These are phyloP conservation scores for Gossypium schwendimanii DNA, from an alignment of 441 rosid genomes.

Conservation along the genomic window DNA sequence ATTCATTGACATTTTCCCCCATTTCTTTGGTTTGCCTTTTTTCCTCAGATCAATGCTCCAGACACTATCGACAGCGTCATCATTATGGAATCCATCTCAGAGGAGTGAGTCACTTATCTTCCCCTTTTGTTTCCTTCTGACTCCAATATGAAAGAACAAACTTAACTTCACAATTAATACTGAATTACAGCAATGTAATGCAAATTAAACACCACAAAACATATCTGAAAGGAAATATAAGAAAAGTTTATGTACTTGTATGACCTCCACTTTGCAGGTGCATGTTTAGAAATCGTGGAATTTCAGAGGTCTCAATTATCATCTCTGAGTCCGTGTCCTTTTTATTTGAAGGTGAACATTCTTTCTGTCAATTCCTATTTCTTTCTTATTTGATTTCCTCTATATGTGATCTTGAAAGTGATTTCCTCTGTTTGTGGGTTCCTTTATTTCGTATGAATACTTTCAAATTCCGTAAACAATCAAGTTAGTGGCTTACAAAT, in stretches of 20 bases:
- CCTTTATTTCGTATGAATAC: background rate
- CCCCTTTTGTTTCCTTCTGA: background rate
- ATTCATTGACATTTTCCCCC: background rate
- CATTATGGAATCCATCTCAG: constrained; percentile 27
- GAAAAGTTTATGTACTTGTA: background rate
- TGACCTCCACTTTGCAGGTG: constrained; percentile 29
- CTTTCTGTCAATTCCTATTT: constrained; percentile 1
- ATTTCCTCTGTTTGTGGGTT: background rate
- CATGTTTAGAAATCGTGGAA: constrained; percentile 25
- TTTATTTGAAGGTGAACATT: constrained; percentile 45
- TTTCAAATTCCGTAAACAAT: background rate
- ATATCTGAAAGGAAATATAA: background rate
- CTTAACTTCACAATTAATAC: background rate
- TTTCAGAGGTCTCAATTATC: constrained; percentile 27
- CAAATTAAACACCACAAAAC: background rate
- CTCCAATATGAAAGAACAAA: background rate
- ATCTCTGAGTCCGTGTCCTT: constrained; percentile 23
- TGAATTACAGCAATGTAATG: background rate
- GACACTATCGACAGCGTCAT: constrained; percentile 15
- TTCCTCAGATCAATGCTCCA: constrained; percentile 25
- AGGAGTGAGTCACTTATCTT: constrained; percentile 20
- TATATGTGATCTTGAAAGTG: background rate
- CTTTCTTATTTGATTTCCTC: constrained; percentile 8
- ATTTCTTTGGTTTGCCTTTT: background rate
- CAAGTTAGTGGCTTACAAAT: background rate